Evolutionary conservation across 1,284 basidiomycete genomes (phyloP), one percentile per base, ranked within the genome.

Genomic region (Rhodotorula mucilaginosa): DNA sequence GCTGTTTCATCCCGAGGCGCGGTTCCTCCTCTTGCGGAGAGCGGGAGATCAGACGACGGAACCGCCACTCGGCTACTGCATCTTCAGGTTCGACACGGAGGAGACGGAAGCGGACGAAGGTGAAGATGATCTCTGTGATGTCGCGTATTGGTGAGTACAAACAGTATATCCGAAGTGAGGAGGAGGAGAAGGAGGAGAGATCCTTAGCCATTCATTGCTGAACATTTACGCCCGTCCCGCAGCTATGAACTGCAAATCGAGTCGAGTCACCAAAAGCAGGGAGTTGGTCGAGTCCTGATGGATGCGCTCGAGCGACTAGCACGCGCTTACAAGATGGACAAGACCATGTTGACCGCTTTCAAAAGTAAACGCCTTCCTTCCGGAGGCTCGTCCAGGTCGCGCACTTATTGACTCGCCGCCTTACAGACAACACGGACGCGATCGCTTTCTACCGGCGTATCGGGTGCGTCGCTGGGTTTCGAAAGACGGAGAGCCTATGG

Each of bases 301-400:
- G 65, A 69, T 1, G 49, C 60, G n/a, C 58, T 79, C 21, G 68
- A 69, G 16, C 46, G 60, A 26, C 58, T 74, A 2, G 73, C 58
- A 3, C 58, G 57, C n/a, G 64, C 65, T n/a, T 75, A 47, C 47
- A 58, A 57, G 44, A 70, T 79, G 69, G 64, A 70, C 34, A 79
- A 79, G 63, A 64, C 67, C 5, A 78, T 79, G 74, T 61, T 79
- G 60, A 79, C 77, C 18, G 77, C 75, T 0, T 77, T 79, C 66
- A 72, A 71, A 58, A 60, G 78, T 78, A 47, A 46, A 12, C 5
- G 8, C 21, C 1, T 21, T 44, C 16, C 39, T 51, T 44, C 16
- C 39, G 47, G 26, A 21, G 29, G 18, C 21, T 21, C 13, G 18
- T 16, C 18, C 39, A n/a, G 15, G 8, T n/a, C 29, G 34, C 34